phyloP scores from a whole-genome alignment of 75 land plant genomes.

The Ceratopteris richardii region DNA sequence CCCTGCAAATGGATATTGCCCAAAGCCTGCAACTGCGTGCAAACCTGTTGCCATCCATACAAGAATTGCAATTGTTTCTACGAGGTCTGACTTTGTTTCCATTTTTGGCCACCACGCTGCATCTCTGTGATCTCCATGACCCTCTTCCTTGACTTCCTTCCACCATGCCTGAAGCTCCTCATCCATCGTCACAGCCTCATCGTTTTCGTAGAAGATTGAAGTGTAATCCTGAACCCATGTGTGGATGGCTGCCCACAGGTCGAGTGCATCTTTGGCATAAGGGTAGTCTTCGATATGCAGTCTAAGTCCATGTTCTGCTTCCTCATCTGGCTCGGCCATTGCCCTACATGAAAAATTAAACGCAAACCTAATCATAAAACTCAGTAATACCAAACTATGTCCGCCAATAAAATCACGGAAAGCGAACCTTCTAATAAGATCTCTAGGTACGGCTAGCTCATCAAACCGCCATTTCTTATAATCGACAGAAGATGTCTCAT shows the following conservation, averaged over 20 bases:
- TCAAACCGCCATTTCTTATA: conserved; percentile 65
- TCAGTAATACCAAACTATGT: neutral
- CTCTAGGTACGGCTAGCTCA: conserved; percentile 67
- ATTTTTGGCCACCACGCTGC: conserved; percentile 24
- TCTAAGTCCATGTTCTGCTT: conserved; percentile 17
- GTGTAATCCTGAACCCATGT: conserved; percentile 32
- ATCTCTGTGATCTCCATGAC: conserved; percentile 29
- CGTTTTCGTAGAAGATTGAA: conserved; percentile 15
- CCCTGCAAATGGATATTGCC: conserved; percentile 49
- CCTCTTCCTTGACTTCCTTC: conserved; percentile 26
- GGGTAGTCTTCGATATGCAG: conserved; percentile 34
- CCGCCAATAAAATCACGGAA: no score
- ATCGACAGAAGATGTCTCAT: conserved; percentile 55
- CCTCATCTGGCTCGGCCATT: conserved; percentile 15
- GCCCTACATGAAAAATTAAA: conserved; percentile 7
- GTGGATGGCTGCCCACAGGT: conserved; percentile 18
- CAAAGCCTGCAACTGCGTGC: conserved; percentile 53
- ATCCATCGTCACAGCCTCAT: conserved; percentile 15
- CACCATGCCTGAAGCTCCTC: conserved; percentile 37
- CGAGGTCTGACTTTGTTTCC: conserved; percentile 7
- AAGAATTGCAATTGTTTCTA: conserved; percentile 8
- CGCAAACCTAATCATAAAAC: neutral
- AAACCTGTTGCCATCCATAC: conserved; percentile 34
- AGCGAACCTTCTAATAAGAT: conserved; percentile 48
- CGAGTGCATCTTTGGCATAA: conserved; percentile 29